Evolutionary conservation across 23 red algal genomes (phyloP).

Genomic region (Gracilaria caudata): DNA sequence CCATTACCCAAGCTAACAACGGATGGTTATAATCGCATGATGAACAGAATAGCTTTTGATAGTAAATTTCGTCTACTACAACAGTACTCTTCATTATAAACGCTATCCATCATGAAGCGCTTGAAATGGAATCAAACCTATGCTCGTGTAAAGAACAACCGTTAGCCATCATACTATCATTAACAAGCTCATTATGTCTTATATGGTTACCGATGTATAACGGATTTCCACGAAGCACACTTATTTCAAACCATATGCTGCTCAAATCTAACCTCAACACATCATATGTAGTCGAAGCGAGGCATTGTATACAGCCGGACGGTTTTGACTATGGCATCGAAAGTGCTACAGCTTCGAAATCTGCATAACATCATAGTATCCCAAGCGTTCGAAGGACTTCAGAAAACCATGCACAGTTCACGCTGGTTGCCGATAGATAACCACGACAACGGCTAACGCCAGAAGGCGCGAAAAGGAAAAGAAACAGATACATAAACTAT

Average conservation of each 20-base stretch:
- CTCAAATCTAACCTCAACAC: slow-evolving; percentile 6
- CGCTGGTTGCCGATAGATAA: neutral
- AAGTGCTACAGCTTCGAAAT: neutral
- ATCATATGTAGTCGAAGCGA: neutral
- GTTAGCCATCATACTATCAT: neutral
- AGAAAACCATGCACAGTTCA: neutral
- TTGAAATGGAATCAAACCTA: neutral
- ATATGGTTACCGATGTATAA: neutral
- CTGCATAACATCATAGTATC: neutral
- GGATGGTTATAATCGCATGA: neutral
- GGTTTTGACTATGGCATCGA: neutral
- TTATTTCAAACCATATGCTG: neutral
- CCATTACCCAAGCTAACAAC: neutral
- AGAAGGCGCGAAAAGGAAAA: neutral
- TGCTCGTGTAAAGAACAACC: neutral
- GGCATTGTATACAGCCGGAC: neutral
- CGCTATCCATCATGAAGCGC: neutral
- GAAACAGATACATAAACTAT: neutral
- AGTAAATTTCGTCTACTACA: slow-evolving; percentile 16
- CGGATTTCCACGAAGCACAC: neutral
- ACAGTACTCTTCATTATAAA: neutral
- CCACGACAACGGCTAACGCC: neutral
- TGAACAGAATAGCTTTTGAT: neutral
- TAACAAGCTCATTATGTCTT: neutral
- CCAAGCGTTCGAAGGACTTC: neutral